Conservation (phyloP, 2,329 filamentous ascomycete genomes). For the Beauveria scarabaeidicola region DNA sequence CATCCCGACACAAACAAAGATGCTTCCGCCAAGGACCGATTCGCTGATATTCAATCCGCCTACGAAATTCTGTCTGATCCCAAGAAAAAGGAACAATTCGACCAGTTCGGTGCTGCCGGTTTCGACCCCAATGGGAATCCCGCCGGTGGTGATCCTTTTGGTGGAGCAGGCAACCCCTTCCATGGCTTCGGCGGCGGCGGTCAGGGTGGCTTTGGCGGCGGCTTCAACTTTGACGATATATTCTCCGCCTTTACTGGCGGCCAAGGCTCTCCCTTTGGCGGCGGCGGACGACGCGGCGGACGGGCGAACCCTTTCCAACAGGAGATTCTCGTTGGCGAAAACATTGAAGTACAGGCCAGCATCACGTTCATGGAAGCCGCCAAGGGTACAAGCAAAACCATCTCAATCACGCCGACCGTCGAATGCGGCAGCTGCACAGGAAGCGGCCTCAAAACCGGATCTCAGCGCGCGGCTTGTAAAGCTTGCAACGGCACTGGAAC, state of each 20-base stretch:
- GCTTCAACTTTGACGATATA: slow-evolving; percentile 94
- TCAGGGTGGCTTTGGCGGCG: slow-evolving; percentile 63
- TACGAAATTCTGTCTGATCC: slow-evolving; percentile 92
- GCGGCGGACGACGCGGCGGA: slow-evolving; percentile 44
- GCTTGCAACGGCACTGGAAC: slow-evolving; percentile 80
- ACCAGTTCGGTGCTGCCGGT: slow-evolving; percentile 79
- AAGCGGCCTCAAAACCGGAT: slow-evolving; percentile 74
- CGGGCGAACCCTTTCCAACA: slow-evolving; percentile 59
- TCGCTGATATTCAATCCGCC: slow-evolving; percentile 83
- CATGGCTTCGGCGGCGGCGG: slow-evolving; percentile 47
- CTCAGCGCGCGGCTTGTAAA: slow-evolving; percentile 64
- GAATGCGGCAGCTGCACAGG: slow-evolving; percentile 78
- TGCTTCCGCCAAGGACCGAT: slow-evolving; percentile 83
- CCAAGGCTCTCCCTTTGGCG: slow-evolving; percentile 42
- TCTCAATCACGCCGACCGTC: slow-evolving; percentile 73
- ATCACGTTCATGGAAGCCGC: slow-evolving; percentile 96
- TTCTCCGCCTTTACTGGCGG: slow-evolving; percentile 74
- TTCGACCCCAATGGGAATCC: slow-evolving; percentile 70
- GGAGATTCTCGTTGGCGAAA: slow-evolving; percentile 83
- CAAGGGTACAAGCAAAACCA: slow-evolving; percentile 82
- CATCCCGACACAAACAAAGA: slow-evolving; percentile 99
- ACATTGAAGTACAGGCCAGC: slow-evolving; percentile 88
- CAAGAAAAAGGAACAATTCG: slow-evolving; percentile 86
- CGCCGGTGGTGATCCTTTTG: slow-evolving; percentile 51
- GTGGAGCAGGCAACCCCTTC: slow-evolving; percentile 57